A percentile compares a stretch with the other conserved stretches of the same genome.
phyloP scores from a whole-genome alignment of 306 rosid genomes.

The Dryas alaskensis region DNA sequence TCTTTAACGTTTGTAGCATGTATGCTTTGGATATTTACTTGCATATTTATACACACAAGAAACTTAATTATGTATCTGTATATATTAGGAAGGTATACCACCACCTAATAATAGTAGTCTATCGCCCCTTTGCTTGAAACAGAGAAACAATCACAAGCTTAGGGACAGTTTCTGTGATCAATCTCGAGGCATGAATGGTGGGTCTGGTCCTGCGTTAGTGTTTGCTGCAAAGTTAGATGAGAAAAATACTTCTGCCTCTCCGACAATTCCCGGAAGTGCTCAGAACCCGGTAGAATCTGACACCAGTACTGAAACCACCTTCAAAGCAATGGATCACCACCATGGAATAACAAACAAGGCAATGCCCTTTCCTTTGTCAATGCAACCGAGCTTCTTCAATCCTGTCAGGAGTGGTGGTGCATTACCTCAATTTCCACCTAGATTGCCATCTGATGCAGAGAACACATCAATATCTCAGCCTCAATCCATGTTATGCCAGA shows the following conservation, averaged over 20 bases:
- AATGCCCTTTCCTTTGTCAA: constrained; percentile 47
- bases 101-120: constrained; percentile 10
- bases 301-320: constrained; percentile 51
- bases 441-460: constrained; percentile 52
- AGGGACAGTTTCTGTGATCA: constrained; percentile 58
- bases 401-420: constrained; percentile 41
- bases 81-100: not conserved
- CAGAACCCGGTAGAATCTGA: constrained; percentile 54
- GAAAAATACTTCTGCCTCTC: constrained; percentile 47
- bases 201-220: constrained; percentile 51
- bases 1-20: constrained; percentile 7
- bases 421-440: constrained; percentile 49
- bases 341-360: constrained; percentile 50
- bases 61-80: not conserved
- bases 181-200: constrained; percentile 47
- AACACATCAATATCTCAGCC: constrained; percentile 38
- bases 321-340: constrained; percentile 53
- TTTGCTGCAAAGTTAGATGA: constrained; percentile 61
- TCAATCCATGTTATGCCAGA: constrained; percentile 40
- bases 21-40: not conserved
- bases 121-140: constrained; percentile 24
- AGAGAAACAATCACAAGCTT: constrained; percentile 62
- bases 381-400: constrained; percentile 55
- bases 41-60: not conserved
- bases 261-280: constrained; percentile 47